These are phyloP conservation scores for Leccinum ambiguum DNA, from an alignment of 1,284 basidiomycete species.

Conservation along the genomic window DNA sequence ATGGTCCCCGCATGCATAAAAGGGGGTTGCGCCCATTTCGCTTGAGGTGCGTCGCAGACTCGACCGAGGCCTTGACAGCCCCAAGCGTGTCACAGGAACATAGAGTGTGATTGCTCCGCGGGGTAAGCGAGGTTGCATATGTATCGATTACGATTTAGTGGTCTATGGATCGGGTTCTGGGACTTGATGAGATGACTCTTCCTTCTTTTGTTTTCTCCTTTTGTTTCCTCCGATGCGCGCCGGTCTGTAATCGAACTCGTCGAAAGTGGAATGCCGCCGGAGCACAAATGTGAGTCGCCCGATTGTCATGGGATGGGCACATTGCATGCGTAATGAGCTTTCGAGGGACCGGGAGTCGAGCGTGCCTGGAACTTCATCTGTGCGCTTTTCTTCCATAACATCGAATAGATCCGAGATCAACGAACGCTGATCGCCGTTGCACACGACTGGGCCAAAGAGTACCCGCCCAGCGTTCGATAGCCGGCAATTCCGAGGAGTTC, in stretches of 20 bases:
- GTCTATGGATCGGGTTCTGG: slow-evolving; percentile 90
- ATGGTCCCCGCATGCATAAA: not conserved
- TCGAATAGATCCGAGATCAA: not conserved
- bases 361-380: slow-evolving; percentile 4
- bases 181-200: slow-evolving; percentile 58
- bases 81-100: slow-evolving; percentile 54
- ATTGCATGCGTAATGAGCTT: not conserved
- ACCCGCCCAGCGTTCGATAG: slow-evolving; percentile 72
- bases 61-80: slow-evolving; percentile 4
- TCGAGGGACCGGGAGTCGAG: not conserved
- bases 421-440: not conserved
- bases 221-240: not conserved
- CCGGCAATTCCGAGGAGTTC: slow-evolving; percentile 75
- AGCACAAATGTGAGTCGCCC: not conserved
- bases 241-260: not conserved
- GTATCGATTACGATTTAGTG: slow-evolving; percentile 61
- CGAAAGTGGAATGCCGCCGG: not conserved
- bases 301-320: not conserved
- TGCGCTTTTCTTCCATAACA: not conserved
- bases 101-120: slow-evolving; percentile 91
- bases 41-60: not conserved
- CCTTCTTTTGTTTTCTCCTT: slow-evolving; percentile 52
- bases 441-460: slow-evolving; percentile 63
- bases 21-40: not conserved
- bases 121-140: slow-evolving; percentile 76